Base-by-base conservation (phyloP, 306 rosid species). In the Trichosanthes truncata region DNA sequence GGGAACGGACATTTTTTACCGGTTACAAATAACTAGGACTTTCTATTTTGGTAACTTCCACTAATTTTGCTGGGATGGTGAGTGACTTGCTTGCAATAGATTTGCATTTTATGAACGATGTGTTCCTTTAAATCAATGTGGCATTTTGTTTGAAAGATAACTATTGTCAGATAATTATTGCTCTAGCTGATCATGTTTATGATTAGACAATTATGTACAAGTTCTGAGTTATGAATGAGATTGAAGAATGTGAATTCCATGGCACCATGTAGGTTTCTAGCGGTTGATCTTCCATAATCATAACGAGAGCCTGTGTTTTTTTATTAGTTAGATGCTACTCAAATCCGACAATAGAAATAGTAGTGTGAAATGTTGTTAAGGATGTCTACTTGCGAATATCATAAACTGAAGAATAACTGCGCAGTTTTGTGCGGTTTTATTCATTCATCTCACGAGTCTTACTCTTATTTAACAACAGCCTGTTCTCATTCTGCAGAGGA, bases 401-500 rank as follows among this genome's bases (percentile, higher is more conserved):
- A 21, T 69, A 21, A 45, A 45, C 53, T 10, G 48, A 69, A 69
- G 23, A 40, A 40, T 20, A 40, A 26, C 33, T 60, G 9, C 8
- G 31, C n/a, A 40, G 21, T 43, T 46, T 36, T 61, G 5, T 60
- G 59, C 9, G 40, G 23, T 46, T 72, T 40, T 2, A 45, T 73
- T 48, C 13, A 17, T 73, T 73, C 77, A 46, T 73, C 59, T 73
- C 77, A 46, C 11, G 26, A 72, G 13, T 12, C 76, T 40, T 71
- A 72, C 25, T 14, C n/a, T 36, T 36, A 65, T 62, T 31, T 29
- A 66, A 20, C 48, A 21, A 66, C 23, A 66, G 20, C 9, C 10
- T 18, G 20, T 36, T 69, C 74, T 21, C 31, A 31, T 17, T 33
- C 31, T 52, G 78, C 89, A 93, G 98, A 91, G 92, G 81, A 93